These are phyloP conservation scores for Picea engelmannii DNA, from an alignment of 83 land plant genomes.

Conservation along the genomic window DNA sequence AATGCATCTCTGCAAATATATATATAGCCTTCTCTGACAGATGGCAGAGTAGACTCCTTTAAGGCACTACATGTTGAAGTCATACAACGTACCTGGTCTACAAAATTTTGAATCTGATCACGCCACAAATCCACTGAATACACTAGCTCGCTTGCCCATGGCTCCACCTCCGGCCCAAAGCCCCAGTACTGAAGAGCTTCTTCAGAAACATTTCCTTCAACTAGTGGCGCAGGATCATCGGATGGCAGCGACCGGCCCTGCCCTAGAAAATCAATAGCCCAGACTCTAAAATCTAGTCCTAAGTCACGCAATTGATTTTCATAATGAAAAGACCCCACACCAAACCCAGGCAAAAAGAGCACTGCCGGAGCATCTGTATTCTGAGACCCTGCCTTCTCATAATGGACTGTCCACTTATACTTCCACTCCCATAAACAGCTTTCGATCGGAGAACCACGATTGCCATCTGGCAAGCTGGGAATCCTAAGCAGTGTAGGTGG, in stretches of 20 bases:
- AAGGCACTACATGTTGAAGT: too few relatives aligned
- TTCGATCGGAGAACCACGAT: neutral
- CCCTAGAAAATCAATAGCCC: slow-evolving; percentile 85
- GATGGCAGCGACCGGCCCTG: slow-evolving; percentile 78
- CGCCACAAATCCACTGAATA: slow-evolving; percentile 79
- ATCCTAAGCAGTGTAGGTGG: too few relatives aligned
- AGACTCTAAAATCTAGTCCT: slow-evolving; percentile 74
- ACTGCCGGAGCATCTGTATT: slow-evolving; percentile 64
- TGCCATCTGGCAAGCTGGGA: too few relatives aligned
- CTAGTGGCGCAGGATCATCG: slow-evolving; percentile 67
- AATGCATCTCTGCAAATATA: too few relatives aligned
- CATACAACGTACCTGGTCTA: slow-evolving; percentile 53
- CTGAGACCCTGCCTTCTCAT: slow-evolving; percentile 62
- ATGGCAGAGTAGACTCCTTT: too few relatives aligned
- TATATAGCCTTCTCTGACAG: too few relatives aligned
- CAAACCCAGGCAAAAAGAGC: slow-evolving; percentile 81
- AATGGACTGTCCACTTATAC: slow-evolving; percentile 67
- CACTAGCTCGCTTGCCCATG: slow-evolving; percentile 82
- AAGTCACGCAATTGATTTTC: slow-evolving; percentile 79
- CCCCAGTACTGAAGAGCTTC: slow-evolving; percentile 48
- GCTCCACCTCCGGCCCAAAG: slow-evolving; percentile 68
- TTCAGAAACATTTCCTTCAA: slow-evolving; percentile 15
- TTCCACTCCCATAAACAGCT: slow-evolving; percentile 81
- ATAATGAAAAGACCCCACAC: slow-evolving; percentile 83
- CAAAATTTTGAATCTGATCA: slow-evolving; percentile 69